Evolutionary conservation across 2,329 filamentous ascomycete genomes (phyloP).

Genomic region (Fusarium globosum): DNA sequence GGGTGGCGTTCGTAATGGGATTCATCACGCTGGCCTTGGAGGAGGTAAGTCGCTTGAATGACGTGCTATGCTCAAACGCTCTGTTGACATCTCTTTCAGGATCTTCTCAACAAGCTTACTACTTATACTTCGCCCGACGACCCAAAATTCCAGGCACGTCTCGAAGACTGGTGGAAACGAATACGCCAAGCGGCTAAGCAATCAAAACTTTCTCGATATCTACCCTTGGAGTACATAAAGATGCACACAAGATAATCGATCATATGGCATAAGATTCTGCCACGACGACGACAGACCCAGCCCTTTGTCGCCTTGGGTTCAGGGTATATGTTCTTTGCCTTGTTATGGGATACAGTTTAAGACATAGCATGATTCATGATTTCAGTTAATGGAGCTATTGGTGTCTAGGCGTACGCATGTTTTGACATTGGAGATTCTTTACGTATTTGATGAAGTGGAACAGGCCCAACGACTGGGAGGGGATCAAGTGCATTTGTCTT

Average conservation of each 20-base stretch:
- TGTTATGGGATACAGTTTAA: neutral
- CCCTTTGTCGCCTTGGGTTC: neutral
- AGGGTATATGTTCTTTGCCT: slow-evolving; percentile 3
- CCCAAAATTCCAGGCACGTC: slow-evolving; percentile 45
- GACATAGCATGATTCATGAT: neutral
- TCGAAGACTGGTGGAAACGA: slow-evolving; percentile 51
- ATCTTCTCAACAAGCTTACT: slow-evolving; percentile 47
- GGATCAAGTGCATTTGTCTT: slow-evolving; percentile 10
- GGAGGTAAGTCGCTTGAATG: slow-evolving; percentile 43
- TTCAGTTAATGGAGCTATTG: slow-evolving; percentile 8
- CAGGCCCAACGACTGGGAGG: neutral
- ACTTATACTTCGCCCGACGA: slow-evolving; percentile 44
- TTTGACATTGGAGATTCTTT: slow-evolving; percentile 5
- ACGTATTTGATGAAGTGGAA: neutral
- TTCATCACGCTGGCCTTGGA: slow-evolving; percentile 52
- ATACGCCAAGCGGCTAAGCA: slow-evolving; percentile 51
- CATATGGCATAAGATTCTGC: neutral
- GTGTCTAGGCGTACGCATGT: slow-evolving; percentile 11
- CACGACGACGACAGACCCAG: slow-evolving; percentile 4
- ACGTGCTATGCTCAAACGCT: neutral
- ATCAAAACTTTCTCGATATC: slow-evolving; percentile 49
- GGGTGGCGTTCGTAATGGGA: slow-evolving; percentile 54
- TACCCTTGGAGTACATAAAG: slow-evolving; percentile 49
- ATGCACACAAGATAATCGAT: slow-evolving; percentile 47
- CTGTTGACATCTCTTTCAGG: slow-evolving; percentile 38